A percentile compares a stretch with the other conserved stretches of the same genome.
Conservation (phyloP, 495 filamentous ascomycete genomes). For the Penicillium paradoxum region DNA sequence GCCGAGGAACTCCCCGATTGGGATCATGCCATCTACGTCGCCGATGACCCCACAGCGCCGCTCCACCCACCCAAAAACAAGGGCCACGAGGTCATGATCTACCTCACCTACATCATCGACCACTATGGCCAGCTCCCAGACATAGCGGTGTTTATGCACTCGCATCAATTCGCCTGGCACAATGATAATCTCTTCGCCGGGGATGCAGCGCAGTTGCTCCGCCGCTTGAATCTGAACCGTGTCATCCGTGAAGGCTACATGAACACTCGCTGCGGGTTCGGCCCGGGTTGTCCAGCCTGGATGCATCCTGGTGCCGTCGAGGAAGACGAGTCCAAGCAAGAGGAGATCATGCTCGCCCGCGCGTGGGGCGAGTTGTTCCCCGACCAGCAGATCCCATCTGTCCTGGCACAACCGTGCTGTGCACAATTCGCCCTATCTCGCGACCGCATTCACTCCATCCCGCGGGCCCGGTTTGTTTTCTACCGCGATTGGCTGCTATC, state of each 20-base stretch:
- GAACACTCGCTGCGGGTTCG: slow-evolving; percentile 59
- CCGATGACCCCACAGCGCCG: slow-evolving; percentile 54
- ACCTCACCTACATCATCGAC: slow-evolving; percentile 68
- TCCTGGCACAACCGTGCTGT: slow-evolving; percentile 56
- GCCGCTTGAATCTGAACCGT: slow-evolving; percentile 48
- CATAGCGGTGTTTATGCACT: slow-evolving; percentile 65
- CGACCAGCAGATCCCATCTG: slow-evolving; percentile 47
- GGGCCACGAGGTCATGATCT: slow-evolving; percentile 73
- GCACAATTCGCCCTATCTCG: slow-evolving; percentile 62
- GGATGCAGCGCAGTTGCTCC: slow-evolving; percentile 49
- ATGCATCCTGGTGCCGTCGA: slow-evolving; percentile 54
- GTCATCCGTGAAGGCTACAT: slow-evolving; percentile 57
- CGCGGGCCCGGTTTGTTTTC: slow-evolving; percentile 54
- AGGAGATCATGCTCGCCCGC: slow-evolving; percentile 53
- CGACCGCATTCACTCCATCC: slow-evolving; percentile 52
- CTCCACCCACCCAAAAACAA: slow-evolving; percentile 67
- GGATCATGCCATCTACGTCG: slow-evolving; percentile 58
- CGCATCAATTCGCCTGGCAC: slow-evolving; percentile 63
- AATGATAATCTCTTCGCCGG: slow-evolving; percentile 50
- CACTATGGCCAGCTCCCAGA: slow-evolving; percentile 66
- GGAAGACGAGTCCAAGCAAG: slow-evolving; percentile 51
- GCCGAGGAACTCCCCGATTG: slow-evolving; percentile 51
- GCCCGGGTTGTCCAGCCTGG: slow-evolving; percentile 61
- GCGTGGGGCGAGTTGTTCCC: slow-evolving; percentile 56
- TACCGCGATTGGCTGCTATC: slow-evolving; percentile 66